Base-by-base conservation (phyloP, 768 basidiomycete genomes). In the Mycena leptocephala region DNA sequence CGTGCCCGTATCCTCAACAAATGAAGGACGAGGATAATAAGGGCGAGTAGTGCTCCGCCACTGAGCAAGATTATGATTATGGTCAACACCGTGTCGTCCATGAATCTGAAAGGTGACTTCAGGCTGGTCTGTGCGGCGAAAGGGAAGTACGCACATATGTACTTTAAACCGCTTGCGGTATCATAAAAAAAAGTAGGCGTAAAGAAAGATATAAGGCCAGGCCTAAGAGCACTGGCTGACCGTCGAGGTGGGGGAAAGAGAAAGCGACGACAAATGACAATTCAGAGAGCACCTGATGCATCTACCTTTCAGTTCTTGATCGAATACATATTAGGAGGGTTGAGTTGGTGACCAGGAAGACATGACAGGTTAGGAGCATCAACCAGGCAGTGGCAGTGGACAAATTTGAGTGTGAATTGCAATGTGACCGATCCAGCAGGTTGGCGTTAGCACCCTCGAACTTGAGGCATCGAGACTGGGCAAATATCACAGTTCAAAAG, bases 121-220 rank as follows among this genome's bases (percentile, higher is more conserved):
- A 72, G 41, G 4, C 20, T 11, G 2, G 28, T 26, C 7, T n/a
- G 3, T n/a, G 28, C 32, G 5, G 22, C 3, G 41, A 20, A 20
- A 26, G 24, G 30, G 4, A 2, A 46, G 26, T 32, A n/a, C 30
- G n/a, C n/a, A 64, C 62, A 14, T 39, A 72, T 62, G 46, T 28
- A 39, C 37, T 9, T 64, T 33, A 64, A 30, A 56, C 70, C 70
- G 62, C 70, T 64, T 24, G 62, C 62, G 51, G 48, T 55, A 30
- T 56, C 48, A 72, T 64, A n/a, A 41, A 51, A 63, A 51, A 63
- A 20, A 53, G 43, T 10, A 0, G 35, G 61, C 5, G 37, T 62
- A 28, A 30, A 62, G 39, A 35, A 53, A 41, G 30, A 10, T 20
- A 18, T 10, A 39, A 26, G 26, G 33, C 28, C 59, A 46, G 70